These are phyloP conservation scores for Butyriboletus regius DNA, from an alignment of 1,284 basidiomycete species.

Conservation along the genomic window DNA sequence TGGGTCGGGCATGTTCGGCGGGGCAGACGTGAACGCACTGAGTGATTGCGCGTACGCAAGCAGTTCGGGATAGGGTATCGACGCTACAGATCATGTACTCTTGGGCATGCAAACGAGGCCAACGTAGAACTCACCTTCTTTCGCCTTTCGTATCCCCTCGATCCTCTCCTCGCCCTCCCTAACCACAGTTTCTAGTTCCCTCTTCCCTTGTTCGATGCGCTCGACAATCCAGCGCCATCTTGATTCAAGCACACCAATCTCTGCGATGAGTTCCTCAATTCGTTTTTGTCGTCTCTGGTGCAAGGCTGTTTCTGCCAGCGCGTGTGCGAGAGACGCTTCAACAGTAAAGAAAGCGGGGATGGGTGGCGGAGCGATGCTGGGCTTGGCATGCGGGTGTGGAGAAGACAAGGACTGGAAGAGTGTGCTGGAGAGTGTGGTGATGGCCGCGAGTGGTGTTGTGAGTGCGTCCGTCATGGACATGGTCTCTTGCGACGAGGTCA, in stretches of 20 bases:
- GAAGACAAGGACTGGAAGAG: slow-evolving; percentile 69
- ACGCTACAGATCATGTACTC: slow-evolving; percentile 37
- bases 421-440: slow-evolving; percentile 58
- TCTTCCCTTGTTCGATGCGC: slow-evolving; percentile 56
- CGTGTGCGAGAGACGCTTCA: slow-evolving; percentile 55
- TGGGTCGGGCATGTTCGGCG: slow-evolving; percentile 70
- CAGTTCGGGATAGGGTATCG: slow-evolving; percentile 72
- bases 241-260: slow-evolving; percentile 59
- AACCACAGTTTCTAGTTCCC: slow-evolving; percentile 60
- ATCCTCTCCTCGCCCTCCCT: slow-evolving; percentile 64
- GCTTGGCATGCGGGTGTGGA: slow-evolving; percentile 43
- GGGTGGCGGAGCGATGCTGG: slow-evolving; percentile 55
- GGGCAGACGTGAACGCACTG: slow-evolving; percentile 74
- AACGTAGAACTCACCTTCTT: slow-evolving; percentile 46
- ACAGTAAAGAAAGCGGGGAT: slow-evolving; percentile 52
- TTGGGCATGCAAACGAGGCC: neutral
- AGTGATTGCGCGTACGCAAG: slow-evolving; percentile 73
- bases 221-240: slow-evolving; percentile 60
- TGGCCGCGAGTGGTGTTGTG: slow-evolving; percentile 54
- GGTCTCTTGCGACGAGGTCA: slow-evolving; percentile 7
- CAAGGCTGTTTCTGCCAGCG: slow-evolving; percentile 56
- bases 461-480: slow-evolving; percentile 49
- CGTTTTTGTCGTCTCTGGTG: slow-evolving; percentile 69
- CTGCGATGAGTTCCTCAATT: slow-evolving; percentile 61
- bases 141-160: slow-evolving; percentile 61